Conservation (phyloP, 225 moss, liverwort and hornwort species). For the Sphagnum contortum region DNA sequence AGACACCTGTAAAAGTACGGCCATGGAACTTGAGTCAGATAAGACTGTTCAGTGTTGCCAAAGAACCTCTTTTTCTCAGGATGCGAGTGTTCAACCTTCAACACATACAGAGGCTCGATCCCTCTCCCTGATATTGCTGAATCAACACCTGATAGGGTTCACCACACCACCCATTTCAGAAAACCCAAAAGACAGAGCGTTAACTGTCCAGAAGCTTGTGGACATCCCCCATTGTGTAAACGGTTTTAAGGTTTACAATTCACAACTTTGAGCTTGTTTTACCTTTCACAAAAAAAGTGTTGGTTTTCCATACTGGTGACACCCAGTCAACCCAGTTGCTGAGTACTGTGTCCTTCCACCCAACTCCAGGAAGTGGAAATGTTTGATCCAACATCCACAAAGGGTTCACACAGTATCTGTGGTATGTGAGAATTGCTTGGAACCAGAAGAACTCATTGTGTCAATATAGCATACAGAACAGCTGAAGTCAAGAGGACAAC, state of each 20-base stretch:
- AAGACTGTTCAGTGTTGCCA: conserved; percentile 29
- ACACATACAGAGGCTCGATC: conserved; percentile 8
- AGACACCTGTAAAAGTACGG: conserved; percentile 44
- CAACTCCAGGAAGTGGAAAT: conserved; percentile 36
- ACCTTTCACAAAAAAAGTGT: conserved; percentile 13
- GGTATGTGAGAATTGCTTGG: conserved; percentile 18
- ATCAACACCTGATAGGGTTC: conserved; percentile 17
- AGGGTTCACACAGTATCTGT: conserved; percentile 56
- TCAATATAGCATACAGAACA: conserved; percentile 54
- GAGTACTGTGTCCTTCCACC: conserved; percentile 18
- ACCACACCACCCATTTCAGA: no score
- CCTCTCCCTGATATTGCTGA: conserved; percentile 11
- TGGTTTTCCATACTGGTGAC: conserved; percentile 32
- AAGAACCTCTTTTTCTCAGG: conserved; percentile 30
- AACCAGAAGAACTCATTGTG: conserved; percentile 49
- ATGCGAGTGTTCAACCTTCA: conserved; percentile 28
- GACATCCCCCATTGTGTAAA: no score
- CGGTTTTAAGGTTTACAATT: no score
- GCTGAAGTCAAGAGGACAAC: conserved; percentile 35
- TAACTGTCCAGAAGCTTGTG: no score
- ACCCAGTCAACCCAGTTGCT: conserved; percentile 30
- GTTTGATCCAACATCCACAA: conserved; percentile 54
- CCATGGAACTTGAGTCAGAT: conserved; percentile 36
- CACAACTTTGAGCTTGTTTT: no score
- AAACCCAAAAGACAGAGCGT: no score